Percentiles rank a stretch among this genome's conserved stretches.
phyloP scores from a whole-genome alignment of 805 yeast species.

The Maudiozyma turicensis region DNA sequence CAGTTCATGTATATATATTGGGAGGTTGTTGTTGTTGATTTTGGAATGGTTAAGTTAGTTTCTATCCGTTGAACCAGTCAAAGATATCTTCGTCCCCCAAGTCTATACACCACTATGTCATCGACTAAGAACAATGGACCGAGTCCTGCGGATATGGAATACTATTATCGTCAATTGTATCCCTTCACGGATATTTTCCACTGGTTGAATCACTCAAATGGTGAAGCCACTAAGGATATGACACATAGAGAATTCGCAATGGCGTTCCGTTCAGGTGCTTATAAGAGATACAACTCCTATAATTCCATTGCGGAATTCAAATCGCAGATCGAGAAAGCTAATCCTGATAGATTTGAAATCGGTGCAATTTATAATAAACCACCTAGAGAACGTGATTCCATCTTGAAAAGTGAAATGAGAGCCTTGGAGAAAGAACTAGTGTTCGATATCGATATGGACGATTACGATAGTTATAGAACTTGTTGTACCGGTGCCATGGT shows the following conservation, averaged over 20 bases:
- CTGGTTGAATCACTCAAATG: slow-evolving; percentile 84
- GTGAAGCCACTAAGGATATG: slow-evolving; percentile 57
- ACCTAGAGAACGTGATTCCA: slow-evolving; percentile 74
- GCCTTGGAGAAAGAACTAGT: slow-evolving; percentile 83
- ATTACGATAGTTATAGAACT: slow-evolving; percentile 87
- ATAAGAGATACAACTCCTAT: slow-evolving; percentile 81
- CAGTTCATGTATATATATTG: too few relatives aligned
- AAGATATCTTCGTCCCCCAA: not conserved
- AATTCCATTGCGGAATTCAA: slow-evolving; percentile 61
- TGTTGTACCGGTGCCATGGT: slow-evolving; percentile 83
- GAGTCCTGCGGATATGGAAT: slow-evolving; percentile 52
- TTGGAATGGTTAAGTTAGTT: not conserved
- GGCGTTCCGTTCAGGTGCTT: slow-evolving; percentile 79
- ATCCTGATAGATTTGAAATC: slow-evolving; percentile 87
- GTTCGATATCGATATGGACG: slow-evolving; percentile 95
- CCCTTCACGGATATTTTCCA: slow-evolving; percentile 75
- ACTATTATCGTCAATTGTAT: slow-evolving; percentile 57
- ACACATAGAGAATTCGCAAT: slow-evolving; percentile 89
- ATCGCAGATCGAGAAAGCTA: slow-evolving; percentile 57
- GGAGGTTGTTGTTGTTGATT: too few relatives aligned
- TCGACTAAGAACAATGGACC: slow-evolving; percentile 10
- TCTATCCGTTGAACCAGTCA: not conserved
- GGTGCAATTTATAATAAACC: slow-evolving; percentile 86
- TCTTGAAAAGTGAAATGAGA: slow-evolving; percentile 67
- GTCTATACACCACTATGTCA: not conserved